phyloP scores from a whole-genome alignment of 306 rosid genomes.

The Betula pendula region DNA sequence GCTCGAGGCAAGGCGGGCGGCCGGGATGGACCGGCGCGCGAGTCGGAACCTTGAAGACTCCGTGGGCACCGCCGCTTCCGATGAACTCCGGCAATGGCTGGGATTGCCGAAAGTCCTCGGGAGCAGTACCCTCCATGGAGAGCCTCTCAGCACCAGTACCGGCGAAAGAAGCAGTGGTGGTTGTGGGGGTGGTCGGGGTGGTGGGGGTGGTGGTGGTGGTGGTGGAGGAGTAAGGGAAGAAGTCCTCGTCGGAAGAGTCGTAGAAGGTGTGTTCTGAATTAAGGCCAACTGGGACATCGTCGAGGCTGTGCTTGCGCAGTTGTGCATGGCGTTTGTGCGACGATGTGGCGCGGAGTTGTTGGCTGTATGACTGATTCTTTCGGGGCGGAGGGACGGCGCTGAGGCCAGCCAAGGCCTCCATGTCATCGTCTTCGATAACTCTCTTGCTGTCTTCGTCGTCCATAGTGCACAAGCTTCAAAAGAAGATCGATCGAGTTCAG shows the following conservation, averaged over 20 bases:
- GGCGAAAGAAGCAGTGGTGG: background rate
- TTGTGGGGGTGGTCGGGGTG: background rate
- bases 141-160: slow-evolving; percentile 32
- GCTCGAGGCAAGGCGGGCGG: slow-evolving; percentile 84
- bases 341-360: slow-evolving; percentile 59
- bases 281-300: slow-evolving; percentile 46
- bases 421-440: slow-evolving; percentile 63
- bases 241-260: slow-evolving; percentile 68
- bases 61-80: slow-evolving; percentile 62
- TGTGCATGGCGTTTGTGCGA: slow-evolving; percentile 48
- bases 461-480: slow-evolving; percentile 33
- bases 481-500: background rate
- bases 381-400: slow-evolving; percentile 63
- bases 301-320: slow-evolving; percentile 85
- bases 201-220: background rate
- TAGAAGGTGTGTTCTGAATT: slow-evolving; percentile 4
- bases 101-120: slow-evolving; percentile 32
- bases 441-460: slow-evolving; percentile 38
- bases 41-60: slow-evolving; percentile 65
- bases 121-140: slow-evolving; percentile 30
- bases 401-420: slow-evolving; percentile 57
- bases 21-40: slow-evolving; percentile 87
- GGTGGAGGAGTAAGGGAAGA: slow-evolving; percentile 56
- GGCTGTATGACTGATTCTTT: slow-evolving; percentile 87
- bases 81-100: slow-evolving; percentile 76